phyloP scores from a whole-genome alignment of 768 basidiomycete genomes.

The Russula lepida region DNA sequence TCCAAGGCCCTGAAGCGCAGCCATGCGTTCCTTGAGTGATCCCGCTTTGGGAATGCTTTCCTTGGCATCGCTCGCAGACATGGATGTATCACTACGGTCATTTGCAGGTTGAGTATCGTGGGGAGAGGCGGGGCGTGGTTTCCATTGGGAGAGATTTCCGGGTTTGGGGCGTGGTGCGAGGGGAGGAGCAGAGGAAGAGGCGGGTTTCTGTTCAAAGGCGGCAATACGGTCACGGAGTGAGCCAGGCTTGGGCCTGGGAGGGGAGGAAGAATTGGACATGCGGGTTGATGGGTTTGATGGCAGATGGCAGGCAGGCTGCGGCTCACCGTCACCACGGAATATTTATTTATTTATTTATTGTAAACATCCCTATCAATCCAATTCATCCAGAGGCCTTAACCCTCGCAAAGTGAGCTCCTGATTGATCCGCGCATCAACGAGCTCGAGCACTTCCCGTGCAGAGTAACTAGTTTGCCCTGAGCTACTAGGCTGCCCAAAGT shows the following conservation, averaged over 20 bases:
- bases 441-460: background rate
- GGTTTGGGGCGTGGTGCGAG: constrained; percentile 54
- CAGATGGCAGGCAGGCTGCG: background rate
- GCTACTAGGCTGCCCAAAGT: no score
- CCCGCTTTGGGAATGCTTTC: constrained; percentile 74
- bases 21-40: constrained; percentile 91
- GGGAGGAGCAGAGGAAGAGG: constrained; percentile 31
- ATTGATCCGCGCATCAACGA: background rate
- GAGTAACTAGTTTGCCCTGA: no score
- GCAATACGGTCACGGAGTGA: constrained; percentile 85
- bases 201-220: constrained; percentile 67
- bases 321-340: background rate
- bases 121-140: constrained; percentile 50
- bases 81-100: constrained; percentile 32
- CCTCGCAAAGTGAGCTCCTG: background rate
- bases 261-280: constrained; percentile 55
- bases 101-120: constrained; percentile 29
- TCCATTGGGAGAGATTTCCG: constrained; percentile 54
- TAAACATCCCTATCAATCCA: background rate
- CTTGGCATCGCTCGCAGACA: constrained; percentile 84
- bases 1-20: constrained; percentile 78
- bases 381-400: background rate
- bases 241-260: constrained; percentile 59
- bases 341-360: no score
- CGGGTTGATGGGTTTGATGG: background rate